Evolutionary conservation across 2,329 filamentous ascomycete genomes (phyloP), one percentile per base, ranked within the genome.

Genomic region (Lachnellula arida): DNA sequence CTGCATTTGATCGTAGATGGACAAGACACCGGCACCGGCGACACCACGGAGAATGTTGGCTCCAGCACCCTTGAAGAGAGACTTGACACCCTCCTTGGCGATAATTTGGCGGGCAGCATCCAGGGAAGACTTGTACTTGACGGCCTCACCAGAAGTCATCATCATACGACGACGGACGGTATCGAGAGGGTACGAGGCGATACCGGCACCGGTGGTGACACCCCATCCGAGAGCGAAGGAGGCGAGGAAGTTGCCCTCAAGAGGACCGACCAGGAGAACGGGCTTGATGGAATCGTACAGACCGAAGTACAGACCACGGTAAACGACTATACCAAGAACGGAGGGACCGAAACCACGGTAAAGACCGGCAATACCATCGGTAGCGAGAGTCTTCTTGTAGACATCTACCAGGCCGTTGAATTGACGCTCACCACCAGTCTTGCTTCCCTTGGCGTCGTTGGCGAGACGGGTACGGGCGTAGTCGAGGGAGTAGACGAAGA

Each of bases 31-130:
- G 83, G 94, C 94, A 91, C 94, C 95, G 75, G 94, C 94, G 75
- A 99, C 94, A 97, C 94, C 95, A 96, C 94, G 94, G 82, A 99
- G 94, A 76, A 99, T 99, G 91, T 99, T 99, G 87, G 94, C 94
- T 91, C 94, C 94, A 76, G 94, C 94, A 92, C 94, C 94, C 91
- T 99, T 99, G 92, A 99, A 99, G 80, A 99, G 93, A 73, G 94
- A 99, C 82, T 86, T 89, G 80, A 95, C 81, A 86, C 94, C 94
- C 85, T 97, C 94, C 81, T 89, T 90, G 82, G 92, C 92, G 74
- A 97, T 78, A 75, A 99, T 99, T 87, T 97, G 91, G 79, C 84
- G 84, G 79, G 86, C 92, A 75, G 94, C 94, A 80, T 99, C 94
- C 72, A 97, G 72, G 69, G 94, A 96, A 76, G 86, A 89, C 79